Evolutionary conservation across 495 filamentous ascomycete species (phyloP).

Genomic region (Pyronema domesticum): DNA sequence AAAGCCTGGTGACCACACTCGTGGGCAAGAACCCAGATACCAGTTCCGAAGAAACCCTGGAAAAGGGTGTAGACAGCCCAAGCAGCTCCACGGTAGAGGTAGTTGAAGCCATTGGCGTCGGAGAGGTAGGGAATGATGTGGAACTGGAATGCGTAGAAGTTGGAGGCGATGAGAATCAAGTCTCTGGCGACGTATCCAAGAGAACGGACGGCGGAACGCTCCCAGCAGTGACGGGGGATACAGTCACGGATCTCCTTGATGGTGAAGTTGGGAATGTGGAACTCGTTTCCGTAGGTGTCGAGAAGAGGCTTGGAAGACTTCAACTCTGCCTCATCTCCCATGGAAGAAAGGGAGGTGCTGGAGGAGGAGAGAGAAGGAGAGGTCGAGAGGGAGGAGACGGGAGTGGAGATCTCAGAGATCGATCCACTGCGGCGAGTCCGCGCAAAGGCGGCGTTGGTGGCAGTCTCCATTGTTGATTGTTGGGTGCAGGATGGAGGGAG

Average conservation of each 20-base stretch:
- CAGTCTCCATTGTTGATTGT: no score
- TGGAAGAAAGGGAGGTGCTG: conserved; percentile 75
- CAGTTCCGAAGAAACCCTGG: conserved; percentile 62
- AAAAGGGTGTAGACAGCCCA: conserved; percentile 55
- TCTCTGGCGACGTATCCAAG: conserved; percentile 55
- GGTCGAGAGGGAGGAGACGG: conserved; percentile 12
- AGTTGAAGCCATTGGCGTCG: conserved; percentile 41
- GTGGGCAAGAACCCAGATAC: conserved; percentile 69
- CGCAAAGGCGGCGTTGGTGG: no score
- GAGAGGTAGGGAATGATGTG: conserved; percentile 41
- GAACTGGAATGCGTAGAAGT: conserved; percentile 50
- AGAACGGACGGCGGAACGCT: conserved; percentile 45
- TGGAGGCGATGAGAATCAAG: conserved; percentile 39
- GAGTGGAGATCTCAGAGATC: conserved; percentile 18
- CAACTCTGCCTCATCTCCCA: conserved; percentile 20
- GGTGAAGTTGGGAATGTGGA: conserved; percentile 55
- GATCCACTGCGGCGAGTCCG: conserved; percentile 11
- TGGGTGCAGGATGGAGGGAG: no score
- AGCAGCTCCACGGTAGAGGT: conserved; percentile 31
- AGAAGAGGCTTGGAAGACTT: conserved; percentile 25
- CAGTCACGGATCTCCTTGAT: conserved; percentile 67
- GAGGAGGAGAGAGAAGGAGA: conserved; percentile 33
- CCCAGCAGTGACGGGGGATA: conserved; percentile 66
- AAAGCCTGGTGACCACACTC: conserved; percentile 81
- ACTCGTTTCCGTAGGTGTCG: conserved; percentile 58